These are phyloP conservation scores for Grosmannia serpens DNA, from an alignment of 2,329 filamentous ascomycete species.

Conservation along the genomic window DNA sequence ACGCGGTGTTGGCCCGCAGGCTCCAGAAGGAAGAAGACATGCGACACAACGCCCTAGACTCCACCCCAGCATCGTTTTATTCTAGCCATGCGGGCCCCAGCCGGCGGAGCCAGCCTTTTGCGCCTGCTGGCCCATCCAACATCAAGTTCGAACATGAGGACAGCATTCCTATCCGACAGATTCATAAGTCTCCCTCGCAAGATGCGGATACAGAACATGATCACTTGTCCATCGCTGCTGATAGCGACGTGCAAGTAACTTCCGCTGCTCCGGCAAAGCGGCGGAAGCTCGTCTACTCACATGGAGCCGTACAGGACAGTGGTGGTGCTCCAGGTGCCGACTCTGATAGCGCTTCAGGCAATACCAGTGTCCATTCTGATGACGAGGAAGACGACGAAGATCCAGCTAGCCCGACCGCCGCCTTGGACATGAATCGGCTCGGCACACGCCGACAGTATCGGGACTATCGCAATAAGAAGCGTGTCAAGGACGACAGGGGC, in stretches of 20 bases:
- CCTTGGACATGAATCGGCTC: neutral
- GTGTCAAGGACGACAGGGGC: slow-evolving; percentile 39
- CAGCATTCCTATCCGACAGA: neutral
- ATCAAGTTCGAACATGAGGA: no score
- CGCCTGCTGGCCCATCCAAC: no score
- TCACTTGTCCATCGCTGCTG: no score
- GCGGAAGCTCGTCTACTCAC: no score
- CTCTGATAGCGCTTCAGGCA: no score
- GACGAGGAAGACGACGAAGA: slow-evolving; percentile 19
- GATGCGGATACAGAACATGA: no score
- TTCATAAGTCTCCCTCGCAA: neutral
- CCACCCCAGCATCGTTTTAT: neutral
- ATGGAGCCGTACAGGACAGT: no score
- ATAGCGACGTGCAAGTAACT: no score
- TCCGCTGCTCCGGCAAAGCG: no score
- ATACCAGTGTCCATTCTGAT: neutral
- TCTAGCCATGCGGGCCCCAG: neutral
- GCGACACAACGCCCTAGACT: neutral
- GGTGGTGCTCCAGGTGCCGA: no score
- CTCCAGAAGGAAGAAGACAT: slow-evolving; percentile 39
- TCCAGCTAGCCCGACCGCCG: neutral
- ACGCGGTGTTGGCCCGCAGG: slow-evolving; percentile 41
- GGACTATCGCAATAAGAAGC: slow-evolving; percentile 14
- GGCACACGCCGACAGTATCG: slow-evolving; percentile 23
- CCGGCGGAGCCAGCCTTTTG: neutral